A percentile compares a stretch with the other conserved stretches of the same genome.
phyloP scores from a whole-genome alignment of 305 asterid genomes.

The Solanum aculeatissimum region DNA sequence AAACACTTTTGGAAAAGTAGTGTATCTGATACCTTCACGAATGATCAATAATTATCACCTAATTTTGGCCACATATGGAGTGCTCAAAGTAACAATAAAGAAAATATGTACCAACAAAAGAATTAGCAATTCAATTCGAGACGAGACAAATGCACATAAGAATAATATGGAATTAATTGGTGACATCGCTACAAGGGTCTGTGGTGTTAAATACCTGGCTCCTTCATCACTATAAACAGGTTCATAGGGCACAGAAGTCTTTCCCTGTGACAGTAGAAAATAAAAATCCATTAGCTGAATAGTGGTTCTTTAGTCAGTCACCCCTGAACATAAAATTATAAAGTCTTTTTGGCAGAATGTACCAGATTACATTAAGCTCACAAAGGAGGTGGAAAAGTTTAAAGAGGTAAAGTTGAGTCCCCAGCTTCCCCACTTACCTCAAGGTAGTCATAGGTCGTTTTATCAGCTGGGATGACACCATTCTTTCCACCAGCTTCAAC shows the following conservation, averaged over 20 bases:
- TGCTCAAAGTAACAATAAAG: neutral
- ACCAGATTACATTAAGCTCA: neutral
- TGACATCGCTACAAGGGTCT: neutral
- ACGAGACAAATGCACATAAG: neutral
- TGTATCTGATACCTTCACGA: neutral
- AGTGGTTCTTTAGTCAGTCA: neutral
- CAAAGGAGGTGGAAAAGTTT: neutral
- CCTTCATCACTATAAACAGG: conserved; percentile 77
- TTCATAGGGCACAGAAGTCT: conserved; percentile 76
- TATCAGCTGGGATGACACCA: conserved; percentile 91
- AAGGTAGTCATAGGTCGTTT: conserved; percentile 78
- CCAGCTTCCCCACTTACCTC: conserved; percentile 42
- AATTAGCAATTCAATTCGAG: neutral
- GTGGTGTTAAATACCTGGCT: conserved; percentile 52
- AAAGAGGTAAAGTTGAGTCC: neutral
- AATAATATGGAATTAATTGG: neutral
- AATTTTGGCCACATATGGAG: neutral
- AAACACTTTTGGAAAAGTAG: neutral
- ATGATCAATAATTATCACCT: neutral
- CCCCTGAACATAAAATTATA: neutral
- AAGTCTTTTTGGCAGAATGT: neutral
- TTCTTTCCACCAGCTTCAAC: conserved; percentile 98
- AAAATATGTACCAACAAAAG: neutral
- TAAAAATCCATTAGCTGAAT: neutral
- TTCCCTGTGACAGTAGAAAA: conserved; percentile 39